Evolutionary conservation across 768 basidiomycete species (phyloP).

Genomic region (Tricholoma hemisulphureum): DNA sequence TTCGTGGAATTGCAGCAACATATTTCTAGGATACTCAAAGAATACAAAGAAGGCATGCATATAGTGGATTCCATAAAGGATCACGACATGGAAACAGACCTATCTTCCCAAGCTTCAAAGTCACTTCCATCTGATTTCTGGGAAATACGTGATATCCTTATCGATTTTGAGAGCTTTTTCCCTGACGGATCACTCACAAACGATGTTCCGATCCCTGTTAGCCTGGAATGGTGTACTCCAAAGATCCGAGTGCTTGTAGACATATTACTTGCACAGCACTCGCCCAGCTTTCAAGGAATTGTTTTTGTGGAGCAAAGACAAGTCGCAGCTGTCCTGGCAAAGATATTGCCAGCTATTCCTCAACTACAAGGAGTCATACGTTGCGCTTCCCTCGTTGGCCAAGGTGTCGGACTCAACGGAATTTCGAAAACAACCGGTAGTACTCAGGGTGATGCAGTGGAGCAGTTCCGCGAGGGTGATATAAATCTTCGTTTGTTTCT

Average conservation of each 20-base stretch:
- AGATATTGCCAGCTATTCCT: constrained; percentile 59
- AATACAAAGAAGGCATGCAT: constrained; percentile 13
- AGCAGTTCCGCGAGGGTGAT: constrained; percentile 59
- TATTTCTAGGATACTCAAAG: constrained; percentile 37
- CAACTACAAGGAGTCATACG: constrained; percentile 55
- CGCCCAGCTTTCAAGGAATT: constrained; percentile 70
- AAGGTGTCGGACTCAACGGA: constrained; percentile 50
- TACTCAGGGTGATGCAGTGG: constrained; percentile 59
- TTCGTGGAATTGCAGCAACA: constrained; percentile 58
- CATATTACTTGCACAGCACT: constrained; percentile 54
- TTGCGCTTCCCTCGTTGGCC: constrained; percentile 69
- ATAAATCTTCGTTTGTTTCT: constrained; percentile 63
- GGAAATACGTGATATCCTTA: constrained; percentile 37
- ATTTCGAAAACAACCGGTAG: constrained; percentile 38
- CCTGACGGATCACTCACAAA: constrained; percentile 31
- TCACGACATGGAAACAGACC: constrained; percentile 17
- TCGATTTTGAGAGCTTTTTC: constrained; percentile 50
- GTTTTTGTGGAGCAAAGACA: constrained; percentile 88
- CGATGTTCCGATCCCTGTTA: constrained; percentile 39
- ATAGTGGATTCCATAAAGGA: constrained; percentile 6
- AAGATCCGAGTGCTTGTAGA: constrained; percentile 66
- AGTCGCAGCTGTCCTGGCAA: constrained; percentile 67
- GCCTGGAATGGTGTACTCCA: constrained; percentile 68
- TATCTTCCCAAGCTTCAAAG: constrained; percentile 14
- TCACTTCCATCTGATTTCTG: constrained; percentile 37